phyloP scores from a whole-genome alignment of 2,329 filamentous ascomycete genomes.

The Aspergillus ruber region DNA sequence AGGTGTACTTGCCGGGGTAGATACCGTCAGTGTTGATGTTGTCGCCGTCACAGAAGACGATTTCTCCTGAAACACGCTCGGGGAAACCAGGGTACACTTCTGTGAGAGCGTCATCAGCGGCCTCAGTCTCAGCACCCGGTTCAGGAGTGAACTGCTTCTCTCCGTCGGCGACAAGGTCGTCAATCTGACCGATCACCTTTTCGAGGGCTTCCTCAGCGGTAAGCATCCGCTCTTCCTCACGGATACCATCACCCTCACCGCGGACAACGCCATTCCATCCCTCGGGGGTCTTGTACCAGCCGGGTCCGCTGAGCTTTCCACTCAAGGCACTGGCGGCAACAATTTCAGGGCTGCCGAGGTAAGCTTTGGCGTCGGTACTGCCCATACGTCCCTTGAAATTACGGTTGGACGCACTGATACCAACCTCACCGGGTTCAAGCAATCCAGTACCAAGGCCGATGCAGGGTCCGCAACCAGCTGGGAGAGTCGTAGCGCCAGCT shows the following conservation, averaged over 20 bases:
- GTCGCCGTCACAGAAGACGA: slow-evolving; percentile 77
- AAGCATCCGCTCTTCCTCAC: slow-evolving; percentile 57
- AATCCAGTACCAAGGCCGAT: slow-evolving; percentile 79
- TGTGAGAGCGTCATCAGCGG: slow-evolving; percentile 37
- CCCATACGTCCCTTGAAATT: slow-evolving; percentile 95
- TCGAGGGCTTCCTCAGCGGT: slow-evolving; percentile 65
- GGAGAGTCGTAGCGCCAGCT: slow-evolving; percentile 67
- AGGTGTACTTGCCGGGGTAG: slow-evolving; percentile 87
- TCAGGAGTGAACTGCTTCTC: slow-evolving; percentile 12
- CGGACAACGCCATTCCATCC: slow-evolving; percentile 56
- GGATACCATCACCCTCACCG: slow-evolving; percentile 64
- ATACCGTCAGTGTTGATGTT: slow-evolving; percentile 92
- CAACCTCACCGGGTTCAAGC: slow-evolving; percentile 76
- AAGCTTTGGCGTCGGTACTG: slow-evolving; percentile 69
- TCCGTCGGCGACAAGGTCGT: slow-evolving; percentile 34
- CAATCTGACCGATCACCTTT: slow-evolving; percentile 63
- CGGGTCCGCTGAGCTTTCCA: slow-evolving; percentile 56
- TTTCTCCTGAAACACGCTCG: slow-evolving; percentile 73
- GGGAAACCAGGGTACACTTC: slow-evolving; percentile 83
- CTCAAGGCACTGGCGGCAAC: slow-evolving; percentile 80
- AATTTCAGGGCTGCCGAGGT: slow-evolving; percentile 82
- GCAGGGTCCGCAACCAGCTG: slow-evolving; percentile 73
- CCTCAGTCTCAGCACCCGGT: slow-evolving; percentile 10
- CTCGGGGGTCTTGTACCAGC: slow-evolving; percentile 67
- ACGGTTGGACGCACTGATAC: slow-evolving; percentile 75